Evolutionary conservation across 257 asterid species (phyloP).

Genomic region (Misopates orontium): DNA sequence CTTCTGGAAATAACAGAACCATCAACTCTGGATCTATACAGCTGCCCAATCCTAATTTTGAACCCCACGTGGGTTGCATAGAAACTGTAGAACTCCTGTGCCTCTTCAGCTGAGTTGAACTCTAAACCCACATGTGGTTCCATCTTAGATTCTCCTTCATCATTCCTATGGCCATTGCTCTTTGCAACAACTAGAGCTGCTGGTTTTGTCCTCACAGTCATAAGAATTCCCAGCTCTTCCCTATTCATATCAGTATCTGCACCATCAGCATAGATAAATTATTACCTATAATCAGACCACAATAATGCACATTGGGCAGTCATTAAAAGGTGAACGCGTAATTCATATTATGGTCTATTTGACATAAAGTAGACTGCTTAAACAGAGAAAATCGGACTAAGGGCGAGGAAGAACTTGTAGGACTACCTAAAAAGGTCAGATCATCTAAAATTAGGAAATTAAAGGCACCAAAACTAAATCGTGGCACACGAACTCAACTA

Average conservation of each 20-base stretch:
- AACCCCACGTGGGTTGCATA: conserved; percentile 79
- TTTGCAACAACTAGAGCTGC: conserved; percentile 41
- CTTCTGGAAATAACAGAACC: conserved; percentile 88
- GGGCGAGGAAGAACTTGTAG: background rate
- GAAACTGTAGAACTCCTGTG: conserved; percentile 74
- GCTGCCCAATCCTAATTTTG: conserved; percentile 89
- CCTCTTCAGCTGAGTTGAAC: conserved; percentile 83
- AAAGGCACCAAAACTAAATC: conserved; percentile 10
- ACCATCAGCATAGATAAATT: conserved; percentile 6
- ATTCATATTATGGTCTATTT: conserved; percentile 3
- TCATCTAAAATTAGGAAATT: background rate
- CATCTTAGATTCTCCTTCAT: conserved; percentile 58
- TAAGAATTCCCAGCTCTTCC: conserved; percentile 53
- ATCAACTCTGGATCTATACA: conserved; percentile 80
- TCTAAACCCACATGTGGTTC: conserved; percentile 81
- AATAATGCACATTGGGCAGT: background rate
- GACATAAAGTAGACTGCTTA: conserved; percentile 8
- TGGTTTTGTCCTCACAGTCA: conserved; percentile 72
- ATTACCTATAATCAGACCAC: background rate
- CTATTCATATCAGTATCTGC: conserved; percentile 75
- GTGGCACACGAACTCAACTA: conserved; percentile 14
- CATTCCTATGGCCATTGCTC: conserved; percentile 50
- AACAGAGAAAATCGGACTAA: background rate
- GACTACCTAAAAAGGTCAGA: background rate
- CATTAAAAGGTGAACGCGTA: background rate